Conservation (phyloP, 2,329 filamentous ascomycete species). For the Ophiosphaerella herpotricha region DNA sequence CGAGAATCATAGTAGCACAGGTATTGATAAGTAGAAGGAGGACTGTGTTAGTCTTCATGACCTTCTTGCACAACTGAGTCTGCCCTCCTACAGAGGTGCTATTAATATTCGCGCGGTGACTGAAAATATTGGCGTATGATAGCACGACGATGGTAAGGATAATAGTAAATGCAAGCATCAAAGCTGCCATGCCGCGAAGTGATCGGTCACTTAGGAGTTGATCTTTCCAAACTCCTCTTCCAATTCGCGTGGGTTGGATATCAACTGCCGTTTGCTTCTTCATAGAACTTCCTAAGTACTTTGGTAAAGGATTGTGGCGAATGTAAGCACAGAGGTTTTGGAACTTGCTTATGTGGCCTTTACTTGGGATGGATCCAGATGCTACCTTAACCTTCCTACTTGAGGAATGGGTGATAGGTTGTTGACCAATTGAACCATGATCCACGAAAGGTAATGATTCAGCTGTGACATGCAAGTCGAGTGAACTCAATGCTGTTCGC, state of each 20-base stretch:
- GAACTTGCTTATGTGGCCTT: conserved; percentile 19
- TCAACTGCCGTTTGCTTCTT: conserved; percentile 24
- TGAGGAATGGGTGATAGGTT: too few relatives aligned
- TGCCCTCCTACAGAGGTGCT: conserved; percentile 31
- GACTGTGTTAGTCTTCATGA: conserved; percentile 25
- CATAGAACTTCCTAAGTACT: conserved; percentile 17
- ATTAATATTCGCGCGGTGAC: conserved; percentile 19
- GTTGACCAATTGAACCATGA: too few relatives aligned
- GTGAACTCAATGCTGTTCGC: neutral
- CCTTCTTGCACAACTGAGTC: conserved; percentile 19
- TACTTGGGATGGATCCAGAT: conserved; percentile 3
- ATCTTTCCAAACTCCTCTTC: conserved; percentile 34
- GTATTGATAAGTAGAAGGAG: conserved; percentile 35
- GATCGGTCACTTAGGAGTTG: conserved; percentile 37
- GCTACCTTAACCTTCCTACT: too few relatives aligned
- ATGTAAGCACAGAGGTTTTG: conserved; percentile 24
- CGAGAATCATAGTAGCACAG: conserved; percentile 36
- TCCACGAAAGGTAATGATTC: neutral
- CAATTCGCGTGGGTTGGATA: conserved; percentile 28
- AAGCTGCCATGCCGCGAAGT: conserved; percentile 29
- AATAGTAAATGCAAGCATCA: conserved; percentile 21
- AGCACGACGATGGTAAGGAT: conserved; percentile 26
- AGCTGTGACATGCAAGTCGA: conserved; percentile 6
- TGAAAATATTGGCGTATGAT: conserved; percentile 15
- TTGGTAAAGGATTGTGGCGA: conserved; percentile 23